Base-by-base conservation (phyloP, 331 rosid genomes). In the Quercus phellos region DNA sequence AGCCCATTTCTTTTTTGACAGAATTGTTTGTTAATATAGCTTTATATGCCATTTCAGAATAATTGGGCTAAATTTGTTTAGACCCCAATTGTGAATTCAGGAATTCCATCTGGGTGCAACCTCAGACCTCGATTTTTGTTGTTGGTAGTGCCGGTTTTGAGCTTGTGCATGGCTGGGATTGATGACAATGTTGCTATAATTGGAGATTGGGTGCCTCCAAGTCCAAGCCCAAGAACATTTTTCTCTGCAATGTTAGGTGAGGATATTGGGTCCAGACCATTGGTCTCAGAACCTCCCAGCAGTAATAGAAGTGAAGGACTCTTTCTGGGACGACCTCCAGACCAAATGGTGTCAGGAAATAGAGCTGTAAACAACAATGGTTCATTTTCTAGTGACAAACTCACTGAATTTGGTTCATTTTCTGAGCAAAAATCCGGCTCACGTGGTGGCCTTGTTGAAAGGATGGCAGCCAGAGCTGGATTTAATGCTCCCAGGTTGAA, bases 401-500 rank as follows among this genome's bases (percentile, higher is more conserved):
- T 81, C 61, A 70, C 68, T 22, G 87, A 78, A 17, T 3, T 58
- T 13, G 66, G 85, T 74, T 84, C 85, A 61, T 75, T 72, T 77
- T 78, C 87, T 0, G 90, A 89, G 29, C 85, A 84, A 34, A 90
- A 83, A 71, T 81, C 82, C 19, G 78, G 70, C 56, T 82, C 88
- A 1, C 88, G 93, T 1, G 90, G 89, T 19, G 94, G 97, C 42
- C 97, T 92, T 54, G 89, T 84, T 67, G 98, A 92, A 74, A 88
- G 98, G 80, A 89, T 92, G 35, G 98, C 98, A 59, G 97, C 96
- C 54, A 84, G 99, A 80, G 91, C 97, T 64, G 99, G 99, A 54
- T 94, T 94, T 78, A 92, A 94, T 85, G 99, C 99, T 72, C 99
- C 99, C 1, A 89, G 92, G 87, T 83, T 94, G 89, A 94, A 88